These are phyloP conservation scores for Phenoliferia sp. DNA, from an alignment of 1,284 basidiomycete species.

Conservation along the genomic window DNA sequence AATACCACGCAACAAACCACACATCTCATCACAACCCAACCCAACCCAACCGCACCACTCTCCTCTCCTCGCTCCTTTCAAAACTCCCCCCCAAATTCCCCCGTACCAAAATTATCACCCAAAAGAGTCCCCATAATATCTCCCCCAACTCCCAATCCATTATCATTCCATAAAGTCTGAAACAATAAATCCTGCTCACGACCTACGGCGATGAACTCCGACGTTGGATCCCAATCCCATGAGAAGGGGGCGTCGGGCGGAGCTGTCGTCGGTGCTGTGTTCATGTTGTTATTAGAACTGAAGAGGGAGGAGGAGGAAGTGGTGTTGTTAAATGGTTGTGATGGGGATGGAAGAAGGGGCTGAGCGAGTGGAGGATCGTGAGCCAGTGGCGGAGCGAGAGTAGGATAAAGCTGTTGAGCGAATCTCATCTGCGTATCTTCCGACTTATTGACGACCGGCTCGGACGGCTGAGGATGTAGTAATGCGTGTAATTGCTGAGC, in stretches of 20 bases:
- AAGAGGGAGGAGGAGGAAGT: neutral
- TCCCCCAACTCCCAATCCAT: slow-evolving; percentile 1
- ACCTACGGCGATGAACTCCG: slow-evolving; percentile 14
- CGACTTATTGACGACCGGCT: too few relatives aligned
- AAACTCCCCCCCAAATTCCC: neutral
- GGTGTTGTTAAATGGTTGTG: neutral
- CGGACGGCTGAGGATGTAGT: too few relatives aligned
- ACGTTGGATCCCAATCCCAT: slow-evolving; percentile 28
- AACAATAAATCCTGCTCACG: slow-evolving; percentile 31
- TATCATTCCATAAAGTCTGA: slow-evolving; percentile 25
- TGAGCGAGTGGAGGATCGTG: neutral
- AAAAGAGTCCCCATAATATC: slow-evolving; percentile 25
- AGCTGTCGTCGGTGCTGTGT: neutral
- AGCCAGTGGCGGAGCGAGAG: too few relatives aligned
- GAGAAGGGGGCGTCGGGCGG: slow-evolving; percentile 5
- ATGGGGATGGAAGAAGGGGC: neutral
- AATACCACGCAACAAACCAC: too few relatives aligned
- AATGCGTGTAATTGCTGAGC: neutral
- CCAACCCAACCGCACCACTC: too few relatives aligned
- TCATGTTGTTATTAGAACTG: neutral
- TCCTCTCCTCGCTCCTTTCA: neutral
- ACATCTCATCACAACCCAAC: too few relatives aligned
- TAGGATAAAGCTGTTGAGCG: too few relatives aligned
- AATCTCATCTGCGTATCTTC: too few relatives aligned
- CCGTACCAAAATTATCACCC: slow-evolving; percentile 18